Percentiles rank a stretch among this genome's conserved stretches.
phyloP scores from a whole-genome alignment of 2,329 filamentous ascomycete species.

The Fusarium miscanthi region DNA sequence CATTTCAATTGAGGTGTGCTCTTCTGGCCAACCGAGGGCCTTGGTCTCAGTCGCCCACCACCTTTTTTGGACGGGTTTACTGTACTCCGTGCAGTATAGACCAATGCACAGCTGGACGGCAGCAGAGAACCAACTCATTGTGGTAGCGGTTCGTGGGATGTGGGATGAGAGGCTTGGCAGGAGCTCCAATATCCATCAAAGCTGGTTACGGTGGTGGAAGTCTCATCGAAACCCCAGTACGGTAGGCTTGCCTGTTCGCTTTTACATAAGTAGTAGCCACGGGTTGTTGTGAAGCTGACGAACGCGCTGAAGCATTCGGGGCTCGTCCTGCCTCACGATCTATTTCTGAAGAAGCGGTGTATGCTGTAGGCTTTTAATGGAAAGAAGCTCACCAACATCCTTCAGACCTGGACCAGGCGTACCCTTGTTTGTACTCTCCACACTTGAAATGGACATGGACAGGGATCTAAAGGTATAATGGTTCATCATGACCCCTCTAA shows the following conservation, averaged over 20 bases:
- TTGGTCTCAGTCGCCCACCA: conserved; percentile 31
- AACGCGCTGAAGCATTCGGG: not conserved
- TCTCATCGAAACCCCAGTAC: not conserved
- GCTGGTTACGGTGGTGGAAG: not conserved
- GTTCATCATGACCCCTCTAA: not conserved
- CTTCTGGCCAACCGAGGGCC: conserved; percentile 13
- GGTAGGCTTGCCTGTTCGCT: not conserved
- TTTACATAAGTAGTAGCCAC: not conserved
- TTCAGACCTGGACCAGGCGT: not conserved
- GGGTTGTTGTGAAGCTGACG: not conserved
- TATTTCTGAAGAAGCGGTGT: conserved; percentile 35
- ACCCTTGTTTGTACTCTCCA: conserved; percentile 31
- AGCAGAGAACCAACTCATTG: not conserved
- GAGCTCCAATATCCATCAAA: conserved; percentile 8
- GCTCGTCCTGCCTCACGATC: conserved; percentile 4
- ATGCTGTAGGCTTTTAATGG: conserved; percentile 8
- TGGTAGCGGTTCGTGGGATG: conserved; percentile 2
- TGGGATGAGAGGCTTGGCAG: not conserved
- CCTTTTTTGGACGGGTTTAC: not conserved
- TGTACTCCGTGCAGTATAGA: not conserved
- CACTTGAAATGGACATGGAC: conserved; percentile 14
- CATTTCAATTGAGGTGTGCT: conserved; percentile 30
- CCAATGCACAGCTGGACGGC: not conserved
- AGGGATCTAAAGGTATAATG: conserved; percentile 1
- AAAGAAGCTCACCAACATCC: conserved; percentile 13